phyloP scores from a whole-genome alignment of 1,284 basidiomycete genomes.

The Fistulinella staudtii region DNA sequence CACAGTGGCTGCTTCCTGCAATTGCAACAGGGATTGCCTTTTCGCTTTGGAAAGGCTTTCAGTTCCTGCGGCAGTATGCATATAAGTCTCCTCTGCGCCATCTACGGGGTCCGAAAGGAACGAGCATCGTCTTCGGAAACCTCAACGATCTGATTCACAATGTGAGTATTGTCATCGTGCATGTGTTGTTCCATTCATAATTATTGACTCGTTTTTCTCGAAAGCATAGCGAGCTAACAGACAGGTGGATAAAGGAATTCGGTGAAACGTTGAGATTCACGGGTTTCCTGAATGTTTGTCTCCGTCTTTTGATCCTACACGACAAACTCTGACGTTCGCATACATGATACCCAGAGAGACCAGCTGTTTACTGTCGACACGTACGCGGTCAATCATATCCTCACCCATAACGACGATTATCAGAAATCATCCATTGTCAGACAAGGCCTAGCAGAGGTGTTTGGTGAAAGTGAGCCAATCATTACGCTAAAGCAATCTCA shows the following conservation, averaged over 20 bases:
- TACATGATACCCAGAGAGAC: slow-evolving; percentile 1
- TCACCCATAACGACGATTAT: slow-evolving; percentile 36
- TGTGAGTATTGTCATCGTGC: slow-evolving; percentile 18
- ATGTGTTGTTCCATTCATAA: too few relatives aligned
- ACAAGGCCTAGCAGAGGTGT: slow-evolving; percentile 16
- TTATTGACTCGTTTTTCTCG: background rate
- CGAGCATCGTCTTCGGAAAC: slow-evolving; percentile 53
- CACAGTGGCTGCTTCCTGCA: background rate
- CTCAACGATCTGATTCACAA: slow-evolving; percentile 43
- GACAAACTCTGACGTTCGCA: too few relatives aligned
- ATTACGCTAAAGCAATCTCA: background rate
- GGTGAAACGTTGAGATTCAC: slow-evolving; percentile 49
- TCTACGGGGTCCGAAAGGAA: slow-evolving; percentile 48
- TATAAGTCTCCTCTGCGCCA: slow-evolving; percentile 41
- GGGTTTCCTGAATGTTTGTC: slow-evolving; percentile 44
- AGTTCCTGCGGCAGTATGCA: slow-evolving; percentile 2
- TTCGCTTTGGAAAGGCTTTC: slow-evolving; percentile 29
- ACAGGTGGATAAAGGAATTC: slow-evolving; percentile 52
- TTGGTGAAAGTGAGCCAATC: slow-evolving; percentile 29
- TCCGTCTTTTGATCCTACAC: too few relatives aligned
- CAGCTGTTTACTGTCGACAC: slow-evolving; percentile 34
- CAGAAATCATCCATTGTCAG: slow-evolving; percentile 32
- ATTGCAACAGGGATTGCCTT: background rate
- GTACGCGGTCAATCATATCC: slow-evolving; percentile 36
- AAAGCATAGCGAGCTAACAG: slow-evolving; percentile 31